These are phyloP conservation scores for Cudoniella acicularis DNA, from an alignment of 495 filamentous ascomycete genomes.

Conservation along the genomic window DNA sequence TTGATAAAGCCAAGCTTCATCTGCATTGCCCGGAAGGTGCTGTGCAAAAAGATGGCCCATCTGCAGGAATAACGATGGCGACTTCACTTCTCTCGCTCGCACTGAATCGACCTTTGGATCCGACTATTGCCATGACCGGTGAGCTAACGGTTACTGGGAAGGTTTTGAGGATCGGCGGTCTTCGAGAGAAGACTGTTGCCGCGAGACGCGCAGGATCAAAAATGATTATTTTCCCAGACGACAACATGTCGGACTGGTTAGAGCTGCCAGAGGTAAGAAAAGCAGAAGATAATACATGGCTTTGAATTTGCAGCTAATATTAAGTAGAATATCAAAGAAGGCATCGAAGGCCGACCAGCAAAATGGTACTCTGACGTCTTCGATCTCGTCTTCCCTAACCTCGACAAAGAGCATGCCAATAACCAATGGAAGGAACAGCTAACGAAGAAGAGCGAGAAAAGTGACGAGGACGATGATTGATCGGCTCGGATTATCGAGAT, in stretches of 20 bases:
- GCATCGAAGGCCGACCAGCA: conserved; percentile 82
- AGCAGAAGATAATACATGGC: not conserved
- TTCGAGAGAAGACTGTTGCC: conserved; percentile 98
- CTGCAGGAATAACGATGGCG: conserved; percentile 96
- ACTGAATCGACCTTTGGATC: conserved; percentile 70
- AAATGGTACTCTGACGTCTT: conserved; percentile 96
- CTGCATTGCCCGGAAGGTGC: conserved; percentile 97
- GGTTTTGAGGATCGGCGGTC: conserved; percentile 90
- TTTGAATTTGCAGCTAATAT: conserved; percentile 15
- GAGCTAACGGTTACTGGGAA: conserved; percentile 98
- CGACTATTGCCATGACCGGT: conserved; percentile 95
- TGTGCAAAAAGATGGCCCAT: conserved; percentile 93
- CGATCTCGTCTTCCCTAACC: conserved; percentile 78
- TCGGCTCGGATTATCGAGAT: not conserved
- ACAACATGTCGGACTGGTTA: conserved; percentile 95
- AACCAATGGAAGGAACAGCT: conserved; percentile 70
- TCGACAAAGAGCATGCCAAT: conserved; percentile 71
- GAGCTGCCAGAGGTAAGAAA: conserved; percentile 88
- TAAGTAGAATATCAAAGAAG: conserved; percentile 90
- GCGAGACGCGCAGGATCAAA: conserved; percentile 89
- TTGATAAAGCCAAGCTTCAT: conserved; percentile 93
- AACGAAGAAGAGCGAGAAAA: conserved; percentile 47
- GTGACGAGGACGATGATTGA: conserved; percentile 35
- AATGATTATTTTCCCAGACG: conserved; percentile 91
- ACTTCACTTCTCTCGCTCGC: conserved; percentile 84